Conservation (phyloP, 108 stramenopile genomes). For the Pseudonitzschia pungens region DNA sequence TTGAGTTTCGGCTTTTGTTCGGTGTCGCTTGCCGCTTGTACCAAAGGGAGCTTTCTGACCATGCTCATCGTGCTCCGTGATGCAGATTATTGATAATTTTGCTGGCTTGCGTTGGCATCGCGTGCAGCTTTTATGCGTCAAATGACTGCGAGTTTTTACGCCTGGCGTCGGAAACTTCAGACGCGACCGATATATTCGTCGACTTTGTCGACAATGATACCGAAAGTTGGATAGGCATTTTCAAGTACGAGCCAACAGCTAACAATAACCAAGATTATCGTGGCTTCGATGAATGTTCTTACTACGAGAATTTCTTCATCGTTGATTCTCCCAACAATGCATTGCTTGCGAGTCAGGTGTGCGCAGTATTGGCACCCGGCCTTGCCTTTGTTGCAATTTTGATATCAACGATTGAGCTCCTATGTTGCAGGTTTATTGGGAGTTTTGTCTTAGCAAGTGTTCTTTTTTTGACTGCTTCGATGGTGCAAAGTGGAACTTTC, state of each 20-base stretch:
- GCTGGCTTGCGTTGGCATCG: slow-evolving; percentile 2
- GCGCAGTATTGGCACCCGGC: slow-evolving; percentile 31
- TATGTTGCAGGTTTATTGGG: slow-evolving; percentile 18
- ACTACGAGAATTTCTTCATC: slow-evolving; percentile 19
- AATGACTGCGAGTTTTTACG: slow-evolving; percentile 20
- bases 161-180: slow-evolving; percentile 10
- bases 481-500: slow-evolving; percentile 31
- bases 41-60: neutral
- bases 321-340: neutral
- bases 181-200: slow-evolving; percentile 11
- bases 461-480: slow-evolving; percentile 22
- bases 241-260: slow-evolving; percentile 14
- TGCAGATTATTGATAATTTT: slow-evolving; percentile 20
- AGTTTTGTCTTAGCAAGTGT: slow-evolving; percentile 25
- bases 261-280: neutral
- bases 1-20: too few relatives aligned
- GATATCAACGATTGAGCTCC: slow-evolving; percentile 17
- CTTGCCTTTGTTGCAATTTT: slow-evolving; percentile 14
- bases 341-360: slow-evolving; percentile 20
- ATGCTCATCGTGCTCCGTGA: neutral
- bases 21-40: too few relatives aligned
- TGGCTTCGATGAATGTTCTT: slow-evolving; percentile 10
- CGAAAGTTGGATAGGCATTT: slow-evolving; percentile 31
- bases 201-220: slow-evolving; percentile 13
- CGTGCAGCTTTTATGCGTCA: slow-evolving; percentile 19